phyloP scores from a whole-genome alignment of 2,329 filamentous ascomycete genomes.

The Diaporthe batatas region DNA sequence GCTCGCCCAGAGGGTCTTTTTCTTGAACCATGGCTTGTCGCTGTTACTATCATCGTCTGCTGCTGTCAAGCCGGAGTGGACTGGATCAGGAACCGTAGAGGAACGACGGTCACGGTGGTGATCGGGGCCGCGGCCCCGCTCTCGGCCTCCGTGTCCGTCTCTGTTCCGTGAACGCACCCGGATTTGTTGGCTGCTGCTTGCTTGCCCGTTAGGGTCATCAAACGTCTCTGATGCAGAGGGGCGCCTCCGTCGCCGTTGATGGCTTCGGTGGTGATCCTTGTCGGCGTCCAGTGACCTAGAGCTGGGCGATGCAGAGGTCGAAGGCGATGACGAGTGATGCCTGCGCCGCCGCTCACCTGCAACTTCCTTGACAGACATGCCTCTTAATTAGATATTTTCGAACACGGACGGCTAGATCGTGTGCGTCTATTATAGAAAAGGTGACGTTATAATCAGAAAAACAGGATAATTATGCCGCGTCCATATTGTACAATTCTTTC shows the following conservation, averaged over 20 bases:
- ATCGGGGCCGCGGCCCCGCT: constrained; percentile 3
- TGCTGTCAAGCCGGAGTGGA: not conserved
- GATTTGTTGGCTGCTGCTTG: constrained; percentile 19
- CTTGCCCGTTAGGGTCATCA: not conserved
- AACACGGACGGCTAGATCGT: not conserved
- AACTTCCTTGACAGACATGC: constrained; percentile 13
- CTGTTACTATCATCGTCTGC: constrained; percentile 13
- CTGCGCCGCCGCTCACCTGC: constrained; percentile 6
- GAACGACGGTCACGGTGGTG: not conserved
- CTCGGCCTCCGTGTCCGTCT: constrained; percentile 7
- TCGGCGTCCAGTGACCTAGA: constrained; percentile 7
- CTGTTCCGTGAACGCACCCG: constrained; percentile 21
- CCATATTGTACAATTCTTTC: constrained; percentile 15
- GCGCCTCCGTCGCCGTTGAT: constrained; percentile 21
- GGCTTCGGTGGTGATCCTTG: not conserved
- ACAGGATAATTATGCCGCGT: not conserved
- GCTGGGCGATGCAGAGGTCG: not conserved
- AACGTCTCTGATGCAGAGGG: not conserved
- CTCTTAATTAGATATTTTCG: not conserved
- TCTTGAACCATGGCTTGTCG: constrained; percentile 38
- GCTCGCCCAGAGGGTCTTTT: constrained; percentile 35
- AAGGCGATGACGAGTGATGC: not conserved
- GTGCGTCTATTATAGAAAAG: not conserved
- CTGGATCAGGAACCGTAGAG: constrained; percentile 6
- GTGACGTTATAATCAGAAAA: not conserved